phyloP scores from a whole-genome alignment of 352 stramenopile species.

The Bremia lactucae region DNA sequence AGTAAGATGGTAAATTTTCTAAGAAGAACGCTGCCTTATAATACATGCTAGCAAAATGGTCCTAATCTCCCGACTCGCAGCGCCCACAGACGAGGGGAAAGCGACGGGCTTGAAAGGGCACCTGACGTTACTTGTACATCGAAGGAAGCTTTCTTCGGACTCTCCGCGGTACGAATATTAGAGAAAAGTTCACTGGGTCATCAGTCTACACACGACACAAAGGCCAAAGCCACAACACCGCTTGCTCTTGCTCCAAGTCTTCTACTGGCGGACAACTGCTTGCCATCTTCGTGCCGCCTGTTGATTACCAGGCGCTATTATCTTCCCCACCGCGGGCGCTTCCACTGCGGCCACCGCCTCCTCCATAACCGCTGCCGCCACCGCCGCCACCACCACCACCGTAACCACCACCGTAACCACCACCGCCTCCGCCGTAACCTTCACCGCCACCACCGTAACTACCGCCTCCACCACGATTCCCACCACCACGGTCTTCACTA shows the following conservation, averaged over 20 bases:
- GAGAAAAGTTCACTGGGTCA: slow-evolving; percentile 23
- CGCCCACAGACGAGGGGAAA: slow-evolving; percentile 15
- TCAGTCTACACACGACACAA: slow-evolving; percentile 17
- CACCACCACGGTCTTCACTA: slow-evolving; percentile 52
- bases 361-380: slow-evolving; percentile 12
- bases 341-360: slow-evolving; percentile 23
- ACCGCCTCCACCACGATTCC: slow-evolving; percentile 18
- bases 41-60: slow-evolving; percentile 69
- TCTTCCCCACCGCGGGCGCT: slow-evolving; percentile 39
- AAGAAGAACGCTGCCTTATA: slow-evolving; percentile 69
- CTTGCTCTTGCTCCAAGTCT: slow-evolving; percentile 29
- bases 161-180: slow-evolving; percentile 41
- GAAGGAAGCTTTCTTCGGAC: slow-evolving; percentile 68
- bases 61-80: slow-evolving; percentile 24
- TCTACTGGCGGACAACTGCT: slow-evolving; percentile 31
- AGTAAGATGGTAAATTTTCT: slow-evolving; percentile 45
- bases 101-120: slow-evolving; percentile 32
- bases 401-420: slow-evolving; percentile 18
- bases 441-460: slow-evolving; percentile 14
- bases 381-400: slow-evolving; percentile 21
- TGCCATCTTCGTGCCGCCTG: slow-evolving; percentile 24
- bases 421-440: slow-evolving; percentile 16
- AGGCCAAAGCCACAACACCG: slow-evolving; percentile 21
- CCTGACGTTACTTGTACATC: slow-evolving; percentile 65
- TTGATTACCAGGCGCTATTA: slow-evolving; percentile 84